Evolutionary conservation across 192 early-diverging fungal species (phyloP).

Genomic region (Chytriomyces sp.): DNA sequence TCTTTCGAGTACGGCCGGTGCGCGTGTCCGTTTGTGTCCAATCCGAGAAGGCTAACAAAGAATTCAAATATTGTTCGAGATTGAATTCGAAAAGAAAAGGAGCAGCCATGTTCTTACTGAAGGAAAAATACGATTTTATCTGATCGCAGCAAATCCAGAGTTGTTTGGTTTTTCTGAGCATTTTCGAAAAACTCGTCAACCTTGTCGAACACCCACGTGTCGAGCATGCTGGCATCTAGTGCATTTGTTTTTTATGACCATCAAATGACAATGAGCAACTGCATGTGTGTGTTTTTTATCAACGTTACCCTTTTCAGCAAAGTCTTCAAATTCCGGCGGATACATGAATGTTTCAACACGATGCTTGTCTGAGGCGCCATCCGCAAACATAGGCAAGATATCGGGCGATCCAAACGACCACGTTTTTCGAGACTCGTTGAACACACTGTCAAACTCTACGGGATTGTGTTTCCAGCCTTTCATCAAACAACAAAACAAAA

Average conservation of each 20-base stretch:
- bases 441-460: slow-evolving; percentile 94
- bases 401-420: slow-evolving; percentile 99
- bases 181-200: slow-evolving; percentile 74
- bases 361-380: slow-evolving; percentile 81
- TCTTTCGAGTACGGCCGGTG: slow-evolving; percentile 82
- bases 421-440: slow-evolving; percentile 91
- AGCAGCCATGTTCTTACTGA: slow-evolving; percentile 53
- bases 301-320: slow-evolving; percentile 55
- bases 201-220: slow-evolving; percentile 91
- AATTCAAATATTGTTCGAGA: too few relatives aligned
- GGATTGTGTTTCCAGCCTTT: slow-evolving; percentile 97
- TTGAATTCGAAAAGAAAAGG: neutral
- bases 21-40: slow-evolving; percentile 95
- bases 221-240: slow-evolving; percentile 80
- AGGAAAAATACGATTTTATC: slow-evolving; percentile 89
- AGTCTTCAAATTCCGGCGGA: slow-evolving; percentile 83
- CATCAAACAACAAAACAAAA: too few relatives aligned
- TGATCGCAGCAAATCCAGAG: slow-evolving; percentile 66
- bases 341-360: slow-evolving; percentile 93
- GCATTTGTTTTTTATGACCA: slow-evolving; percentile 26
- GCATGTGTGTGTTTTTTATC: slow-evolving; percentile 1
- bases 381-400: slow-evolving; percentile 95
- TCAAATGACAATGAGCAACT: slow-evolving; percentile 15
- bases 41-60: slow-evolving; percentile 70
- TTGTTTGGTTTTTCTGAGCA: slow-evolving; percentile 41